These are phyloP conservation scores for Saksenaea vasiformis DNA, from an alignment of 371 early-diverging fungal genomes.

Conservation along the genomic window DNA sequence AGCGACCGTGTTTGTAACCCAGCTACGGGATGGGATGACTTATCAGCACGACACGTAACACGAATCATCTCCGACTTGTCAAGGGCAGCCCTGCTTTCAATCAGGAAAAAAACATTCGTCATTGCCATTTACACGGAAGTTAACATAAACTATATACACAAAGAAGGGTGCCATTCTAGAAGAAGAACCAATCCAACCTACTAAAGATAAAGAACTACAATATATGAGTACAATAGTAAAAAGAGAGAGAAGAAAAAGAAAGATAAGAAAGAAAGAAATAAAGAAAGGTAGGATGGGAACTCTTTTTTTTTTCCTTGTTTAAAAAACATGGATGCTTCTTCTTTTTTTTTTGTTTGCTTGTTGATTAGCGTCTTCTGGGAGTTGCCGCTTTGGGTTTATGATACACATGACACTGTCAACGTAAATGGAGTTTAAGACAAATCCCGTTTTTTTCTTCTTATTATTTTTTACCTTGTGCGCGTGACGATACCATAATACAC, in stretches of 20 bases:
- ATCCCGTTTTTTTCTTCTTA: slow-evolving; percentile 1
- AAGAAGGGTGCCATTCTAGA: slow-evolving; percentile 1
- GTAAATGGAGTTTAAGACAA: background rate
- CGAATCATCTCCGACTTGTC: background rate
- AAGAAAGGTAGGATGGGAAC: background rate
- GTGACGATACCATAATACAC: slow-evolving; percentile 88
- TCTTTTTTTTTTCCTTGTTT: too few relatives aligned
- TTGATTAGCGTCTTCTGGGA: slow-evolving; percentile 1
- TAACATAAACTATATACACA: slow-evolving; percentile 4
- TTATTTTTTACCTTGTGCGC: slow-evolving; percentile 77
- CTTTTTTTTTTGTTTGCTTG: background rate
- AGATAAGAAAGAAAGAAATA: background rate
- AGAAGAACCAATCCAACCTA: slow-evolving; percentile 5
- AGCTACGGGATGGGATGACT: too few relatives aligned
- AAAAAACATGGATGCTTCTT: too few relatives aligned
- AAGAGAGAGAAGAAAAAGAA: background rate
- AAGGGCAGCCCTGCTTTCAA: background rate
- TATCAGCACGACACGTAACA: too few relatives aligned
- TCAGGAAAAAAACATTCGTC: background rate
- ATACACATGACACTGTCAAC: slow-evolving; percentile 77
- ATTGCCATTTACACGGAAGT: background rate
- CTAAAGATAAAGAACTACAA: background rate
- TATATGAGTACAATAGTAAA: slow-evolving; percentile 2
- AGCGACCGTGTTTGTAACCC: too few relatives aligned
- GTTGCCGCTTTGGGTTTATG: slow-evolving; percentile 68